Evolutionary conservation across 2,329 filamentous ascomycete genomes (phyloP).

Genomic region (Aphanoascus verrucosus): DNA sequence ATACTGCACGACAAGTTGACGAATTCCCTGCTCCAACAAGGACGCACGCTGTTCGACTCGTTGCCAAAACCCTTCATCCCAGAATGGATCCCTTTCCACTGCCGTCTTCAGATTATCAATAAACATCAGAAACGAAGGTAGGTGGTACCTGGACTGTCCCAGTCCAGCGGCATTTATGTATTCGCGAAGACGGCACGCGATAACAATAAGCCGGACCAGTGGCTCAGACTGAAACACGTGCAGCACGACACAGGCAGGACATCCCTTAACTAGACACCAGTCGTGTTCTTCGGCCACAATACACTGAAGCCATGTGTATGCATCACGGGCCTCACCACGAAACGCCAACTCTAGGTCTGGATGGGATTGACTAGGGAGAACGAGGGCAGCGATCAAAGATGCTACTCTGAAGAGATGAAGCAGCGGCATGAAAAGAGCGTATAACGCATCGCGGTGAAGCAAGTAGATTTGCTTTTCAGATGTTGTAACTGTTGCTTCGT

Average conservation of each 20-base stretch:
- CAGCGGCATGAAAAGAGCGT: slow-evolving; percentile 49
- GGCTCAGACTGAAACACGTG: slow-evolving; percentile 37
- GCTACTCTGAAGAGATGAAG: slow-evolving; percentile 47
- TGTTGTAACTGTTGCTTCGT: slow-evolving; percentile 24
- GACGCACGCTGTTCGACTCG: slow-evolving; percentile 34
- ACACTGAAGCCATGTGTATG: slow-evolving; percentile 50
- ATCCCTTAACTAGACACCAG: slow-evolving; percentile 47
- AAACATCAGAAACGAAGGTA: slow-evolving; percentile 31
- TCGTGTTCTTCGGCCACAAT: slow-evolving; percentile 48
- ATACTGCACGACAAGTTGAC: slow-evolving; percentile 32
- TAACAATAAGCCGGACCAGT: slow-evolving; percentile 34
- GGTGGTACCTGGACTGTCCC: slow-evolving; percentile 10
- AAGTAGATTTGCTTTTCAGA: slow-evolving; percentile 31
- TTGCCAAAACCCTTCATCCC: slow-evolving; percentile 33
- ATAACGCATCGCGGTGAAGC: slow-evolving; percentile 49
- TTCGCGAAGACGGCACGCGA: slow-evolving; percentile 33
- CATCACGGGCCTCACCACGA: slow-evolving; percentile 45
- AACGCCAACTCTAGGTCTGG: slow-evolving; percentile 49
- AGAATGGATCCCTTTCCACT: slow-evolving; percentile 35
- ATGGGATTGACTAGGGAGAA: slow-evolving; percentile 38
- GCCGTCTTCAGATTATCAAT: slow-evolving; percentile 29
- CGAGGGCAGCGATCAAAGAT: slow-evolving; percentile 41
- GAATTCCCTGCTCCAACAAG: slow-evolving; percentile 29
- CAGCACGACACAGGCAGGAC: slow-evolving; percentile 39
- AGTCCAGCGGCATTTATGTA: slow-evolving; percentile 23